phyloP scores from a whole-genome alignment of 169 alveolate genomes.

The Fabrea salina region DNA sequence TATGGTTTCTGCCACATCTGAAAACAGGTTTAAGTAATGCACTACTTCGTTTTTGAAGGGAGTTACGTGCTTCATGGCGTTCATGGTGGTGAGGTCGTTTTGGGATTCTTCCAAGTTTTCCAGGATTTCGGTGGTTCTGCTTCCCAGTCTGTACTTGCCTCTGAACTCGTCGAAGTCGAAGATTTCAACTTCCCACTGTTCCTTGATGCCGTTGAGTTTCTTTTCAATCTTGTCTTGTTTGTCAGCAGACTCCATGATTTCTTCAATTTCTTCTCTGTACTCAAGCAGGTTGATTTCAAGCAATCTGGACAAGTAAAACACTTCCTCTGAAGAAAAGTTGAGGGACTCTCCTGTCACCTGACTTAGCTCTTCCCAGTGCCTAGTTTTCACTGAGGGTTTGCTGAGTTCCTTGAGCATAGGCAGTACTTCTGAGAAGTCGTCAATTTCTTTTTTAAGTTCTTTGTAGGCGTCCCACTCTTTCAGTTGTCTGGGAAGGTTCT shows the following conservation, averaged over 20 bases:
- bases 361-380: constrained; percentile 93
- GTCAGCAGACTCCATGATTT: constrained; percentile 95
- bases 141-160: constrained; percentile 85
- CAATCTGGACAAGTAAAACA: constrained; percentile 83
- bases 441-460: constrained; percentile 90
- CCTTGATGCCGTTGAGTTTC: constrained; percentile 87
- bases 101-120: constrained; percentile 93
- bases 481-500: constrained; percentile 90
- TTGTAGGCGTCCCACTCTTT: constrained; percentile 93
- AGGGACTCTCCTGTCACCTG: constrained; percentile 80
- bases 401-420: constrained; percentile 90
- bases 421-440: constrained; percentile 84
- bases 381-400: constrained; percentile 88
- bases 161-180: constrained; percentile 94
- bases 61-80: constrained; percentile 91
- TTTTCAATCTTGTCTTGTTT: constrained; percentile 92
- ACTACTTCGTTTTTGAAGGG: constrained; percentile 91
- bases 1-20: constrained; percentile 92
- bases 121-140: constrained; percentile 87
- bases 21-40: constrained; percentile 81
- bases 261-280: constrained; percentile 91
- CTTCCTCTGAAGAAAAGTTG: constrained; percentile 66
- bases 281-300: constrained; percentile 81
- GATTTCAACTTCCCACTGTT: constrained; percentile 89
- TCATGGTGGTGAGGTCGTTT: constrained; percentile 86